Conservation (phyloP, 2,329 filamentous ascomycete species). For the Epichloe scottii region DNA sequence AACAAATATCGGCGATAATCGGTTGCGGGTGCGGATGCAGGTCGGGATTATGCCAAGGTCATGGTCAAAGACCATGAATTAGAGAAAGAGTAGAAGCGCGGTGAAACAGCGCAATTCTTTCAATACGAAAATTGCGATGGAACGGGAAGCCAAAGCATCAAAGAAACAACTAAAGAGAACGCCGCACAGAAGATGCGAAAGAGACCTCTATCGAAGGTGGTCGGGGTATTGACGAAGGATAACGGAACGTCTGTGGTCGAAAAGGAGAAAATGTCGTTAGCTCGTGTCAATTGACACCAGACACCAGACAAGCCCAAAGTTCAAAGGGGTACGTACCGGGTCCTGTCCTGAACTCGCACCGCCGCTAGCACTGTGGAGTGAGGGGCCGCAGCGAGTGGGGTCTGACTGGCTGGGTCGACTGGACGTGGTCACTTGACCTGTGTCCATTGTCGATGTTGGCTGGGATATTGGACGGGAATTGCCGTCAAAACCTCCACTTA, state of each 20-base stretch:
- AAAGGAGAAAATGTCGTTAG: slow-evolving; percentile 2
- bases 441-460: no score
- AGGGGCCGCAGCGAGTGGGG: no score
- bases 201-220: not conserved
- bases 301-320: not conserved
- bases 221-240: not conserved
- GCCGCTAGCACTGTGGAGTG: no score
- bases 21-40: not conserved
- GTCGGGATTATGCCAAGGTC: not conserved
- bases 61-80: not conserved
- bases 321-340: no score
- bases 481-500: no score
- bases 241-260: not conserved
- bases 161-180: not conserved
- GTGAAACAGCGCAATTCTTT: not conserved
- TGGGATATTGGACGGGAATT: no score
- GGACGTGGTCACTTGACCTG: no score
- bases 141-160: not conserved
- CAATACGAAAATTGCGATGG: not conserved
- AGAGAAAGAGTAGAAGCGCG: not conserved
- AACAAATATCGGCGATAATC: not conserved
- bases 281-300: not conserved
- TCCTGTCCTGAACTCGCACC: no score
- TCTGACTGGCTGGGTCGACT: no score
- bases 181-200: not conserved